These are phyloP conservation scores for Ophiostoma sp. DNA, from an alignment of 2,329 filamentous ascomycete genomes.

Conservation along the genomic window DNA sequence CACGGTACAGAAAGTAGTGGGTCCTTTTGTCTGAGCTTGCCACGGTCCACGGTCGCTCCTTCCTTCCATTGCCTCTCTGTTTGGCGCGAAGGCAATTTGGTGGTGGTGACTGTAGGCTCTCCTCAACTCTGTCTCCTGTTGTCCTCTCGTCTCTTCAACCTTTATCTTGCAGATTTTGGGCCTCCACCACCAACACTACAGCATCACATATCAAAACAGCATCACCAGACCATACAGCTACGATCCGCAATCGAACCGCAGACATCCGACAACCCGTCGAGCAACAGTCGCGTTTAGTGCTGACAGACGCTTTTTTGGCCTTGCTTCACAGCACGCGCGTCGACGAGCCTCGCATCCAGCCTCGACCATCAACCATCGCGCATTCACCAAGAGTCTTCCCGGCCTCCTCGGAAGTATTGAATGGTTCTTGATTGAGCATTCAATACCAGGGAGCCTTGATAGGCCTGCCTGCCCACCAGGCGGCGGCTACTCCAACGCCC, in stretches of 20 bases:
- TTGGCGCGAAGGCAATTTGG: neutral
- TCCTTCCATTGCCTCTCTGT: conserved; percentile 9
- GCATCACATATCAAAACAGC: neutral
- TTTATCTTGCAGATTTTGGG: neutral
- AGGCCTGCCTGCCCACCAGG: conserved; percentile 43
- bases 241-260: neutral
- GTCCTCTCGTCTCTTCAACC: neutral
- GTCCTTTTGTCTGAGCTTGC: neutral
- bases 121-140: neutral
- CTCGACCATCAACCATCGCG: neutral
- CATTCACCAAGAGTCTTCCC: neutral
- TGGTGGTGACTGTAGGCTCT: neutral
- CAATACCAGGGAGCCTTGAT: conserved; percentile 39
- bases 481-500: neutral
- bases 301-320: neutral
- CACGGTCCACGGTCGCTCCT: conserved; percentile 16
- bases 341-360: neutral
- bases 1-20: neutral
- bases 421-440: conserved; percentile 23
- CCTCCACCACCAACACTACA: neutral
- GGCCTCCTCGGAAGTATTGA: conserved; percentile 16
- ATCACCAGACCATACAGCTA: neutral
- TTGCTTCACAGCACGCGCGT: neutral
- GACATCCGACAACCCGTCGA: neutral
- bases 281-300: neutral